Percentiles rank a stretch among this genome's conserved stretches.
Evolutionary conservation across 495 filamentous ascomycete genomes (phyloP).

Genomic region (Penicillium flavigenum): DNA sequence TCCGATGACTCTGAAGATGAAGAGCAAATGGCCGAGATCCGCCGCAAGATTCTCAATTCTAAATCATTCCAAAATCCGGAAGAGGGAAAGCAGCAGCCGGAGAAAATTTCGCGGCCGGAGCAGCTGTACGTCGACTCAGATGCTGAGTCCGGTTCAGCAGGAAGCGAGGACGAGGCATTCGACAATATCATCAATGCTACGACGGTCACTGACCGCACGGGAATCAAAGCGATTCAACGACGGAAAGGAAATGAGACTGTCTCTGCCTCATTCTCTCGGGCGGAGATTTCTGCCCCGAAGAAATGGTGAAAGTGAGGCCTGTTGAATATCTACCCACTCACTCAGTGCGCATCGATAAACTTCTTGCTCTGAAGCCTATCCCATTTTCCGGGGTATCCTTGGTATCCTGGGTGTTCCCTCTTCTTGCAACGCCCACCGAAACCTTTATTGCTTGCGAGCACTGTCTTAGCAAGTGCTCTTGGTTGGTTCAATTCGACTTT

Average conservation of each 20-base stretch:
- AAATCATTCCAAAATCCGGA: conserved; percentile 75
- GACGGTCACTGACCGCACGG: conserved; percentile 77
- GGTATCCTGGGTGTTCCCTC: background rate
- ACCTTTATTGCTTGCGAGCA: background rate
- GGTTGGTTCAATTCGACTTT: background rate
- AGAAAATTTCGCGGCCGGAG: conserved; percentile 54
- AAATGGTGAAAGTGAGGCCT: conserved; percentile 44
- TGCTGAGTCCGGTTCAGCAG: conserved; percentile 69
- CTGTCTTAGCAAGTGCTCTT: background rate
- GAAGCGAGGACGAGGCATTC: conserved; percentile 69
- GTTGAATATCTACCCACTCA: background rate
- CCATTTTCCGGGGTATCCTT: background rate
- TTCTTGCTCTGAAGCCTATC: background rate
- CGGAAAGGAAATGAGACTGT: conserved; percentile 43
- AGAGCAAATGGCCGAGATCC: conserved; percentile 88
- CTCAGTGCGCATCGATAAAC: background rate
- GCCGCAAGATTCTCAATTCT: conserved; percentile 78
- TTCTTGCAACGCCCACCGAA: background rate
- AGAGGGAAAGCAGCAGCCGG: conserved; percentile 50
- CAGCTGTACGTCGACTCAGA: conserved; percentile 62
- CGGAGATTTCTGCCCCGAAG: conserved; percentile 59
- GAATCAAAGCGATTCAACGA: conserved; percentile 62
- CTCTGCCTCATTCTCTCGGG: conserved; percentile 63
- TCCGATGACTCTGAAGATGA: conserved; percentile 78
- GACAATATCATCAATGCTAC: conserved; percentile 91